A percentile compares a stretch with the other conserved stretches of the same genome.
Evolutionary conservation across 495 filamentous ascomycete genomes (phyloP).

Genomic region (Neurospora cerealis): DNA sequence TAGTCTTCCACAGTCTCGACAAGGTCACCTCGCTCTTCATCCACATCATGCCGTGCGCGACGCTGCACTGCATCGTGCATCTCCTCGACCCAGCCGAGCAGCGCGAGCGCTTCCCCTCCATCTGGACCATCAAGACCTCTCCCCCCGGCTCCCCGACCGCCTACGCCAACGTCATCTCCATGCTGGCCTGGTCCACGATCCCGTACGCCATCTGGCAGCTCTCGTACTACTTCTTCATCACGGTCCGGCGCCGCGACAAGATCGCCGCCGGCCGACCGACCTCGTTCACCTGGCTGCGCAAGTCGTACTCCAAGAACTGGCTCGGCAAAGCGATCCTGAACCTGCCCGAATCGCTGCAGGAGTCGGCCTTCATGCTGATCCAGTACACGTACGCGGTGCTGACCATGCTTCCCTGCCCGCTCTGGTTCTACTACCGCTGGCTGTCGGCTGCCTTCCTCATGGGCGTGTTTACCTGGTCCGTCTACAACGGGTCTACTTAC

Average conservation of each 20-base stretch:
- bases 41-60: slow-evolving; percentile 95
- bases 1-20: slow-evolving; percentile 96
- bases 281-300: slow-evolving; percentile 93
- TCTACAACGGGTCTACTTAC: slow-evolving; percentile 92
- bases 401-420: slow-evolving; percentile 86
- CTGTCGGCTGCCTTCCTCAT: slow-evolving; percentile 66
- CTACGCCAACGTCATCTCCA: slow-evolving; percentile 64
- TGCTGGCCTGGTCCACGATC: slow-evolving; percentile 89
- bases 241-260: slow-evolving; percentile 81
- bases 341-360: slow-evolving; percentile 67
- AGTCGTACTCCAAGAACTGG: slow-evolving; percentile 76
- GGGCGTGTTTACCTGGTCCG: slow-evolving; percentile 75
- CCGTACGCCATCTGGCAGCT: slow-evolving; percentile 92
- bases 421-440: slow-evolving; percentile 92
- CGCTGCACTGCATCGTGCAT: slow-evolving; percentile 86
- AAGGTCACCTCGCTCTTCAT: slow-evolving; percentile 96
- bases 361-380: slow-evolving; percentile 89
- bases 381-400: slow-evolving; percentile 84
- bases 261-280: slow-evolving; percentile 94
- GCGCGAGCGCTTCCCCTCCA: slow-evolving; percentile 68
- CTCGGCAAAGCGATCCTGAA: slow-evolving; percentile 77
- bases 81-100: slow-evolving; percentile 56
- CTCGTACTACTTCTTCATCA: slow-evolving; percentile 85
- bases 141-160: slow-evolving; percentile 58
- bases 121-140: slow-evolving; percentile 72